phyloP scores from a whole-genome alignment of 495 filamentous ascomycete genomes.

The Neurospora tetrasperma region DNA sequence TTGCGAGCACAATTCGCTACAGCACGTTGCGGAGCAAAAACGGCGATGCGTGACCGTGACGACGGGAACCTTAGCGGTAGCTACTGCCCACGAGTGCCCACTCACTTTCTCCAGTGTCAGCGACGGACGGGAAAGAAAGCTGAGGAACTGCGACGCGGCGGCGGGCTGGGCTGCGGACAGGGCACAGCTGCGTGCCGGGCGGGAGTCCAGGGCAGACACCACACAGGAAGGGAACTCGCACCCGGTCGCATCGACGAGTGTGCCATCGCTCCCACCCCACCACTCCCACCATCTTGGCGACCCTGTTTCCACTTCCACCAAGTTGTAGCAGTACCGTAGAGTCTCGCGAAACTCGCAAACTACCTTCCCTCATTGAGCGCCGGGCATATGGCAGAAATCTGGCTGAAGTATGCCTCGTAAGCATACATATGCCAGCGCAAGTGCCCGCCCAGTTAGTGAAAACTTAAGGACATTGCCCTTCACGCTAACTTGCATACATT shows the following conservation, averaged over 20 bases:
- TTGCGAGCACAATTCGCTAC: not conserved
- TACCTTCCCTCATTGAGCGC: too few relatives aligned
- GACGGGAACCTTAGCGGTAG: not conserved
- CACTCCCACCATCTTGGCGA: not conserved
- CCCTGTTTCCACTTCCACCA: not conserved
- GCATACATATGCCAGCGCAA: too few relatives aligned
- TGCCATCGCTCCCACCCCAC: not conserved
- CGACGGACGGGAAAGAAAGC: not conserved
- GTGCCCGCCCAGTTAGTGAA: too few relatives aligned
- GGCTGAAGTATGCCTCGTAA: too few relatives aligned
- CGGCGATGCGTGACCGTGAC: not conserved
- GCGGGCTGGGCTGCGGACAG: not conserved
- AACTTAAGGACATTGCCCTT: too few relatives aligned
- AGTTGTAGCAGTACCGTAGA: too few relatives aligned
- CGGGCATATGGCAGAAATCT: too few relatives aligned
- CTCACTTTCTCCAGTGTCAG: not conserved
- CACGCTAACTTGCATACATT: too few relatives aligned
- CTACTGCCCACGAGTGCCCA: not conserved
- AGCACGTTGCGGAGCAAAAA: not conserved
- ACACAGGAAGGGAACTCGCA: not conserved
- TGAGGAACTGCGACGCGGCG: not conserved
- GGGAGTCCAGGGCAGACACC: not conserved
- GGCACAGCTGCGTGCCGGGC: not conserved
- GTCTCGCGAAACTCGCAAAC: too few relatives aligned
- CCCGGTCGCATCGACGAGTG: not conserved